Percentiles rank a stretch among this genome's conserved stretches.
Evolutionary conservation across 129 eudicot genomes (phyloP).

Genomic region (Centella asiatica): DNA sequence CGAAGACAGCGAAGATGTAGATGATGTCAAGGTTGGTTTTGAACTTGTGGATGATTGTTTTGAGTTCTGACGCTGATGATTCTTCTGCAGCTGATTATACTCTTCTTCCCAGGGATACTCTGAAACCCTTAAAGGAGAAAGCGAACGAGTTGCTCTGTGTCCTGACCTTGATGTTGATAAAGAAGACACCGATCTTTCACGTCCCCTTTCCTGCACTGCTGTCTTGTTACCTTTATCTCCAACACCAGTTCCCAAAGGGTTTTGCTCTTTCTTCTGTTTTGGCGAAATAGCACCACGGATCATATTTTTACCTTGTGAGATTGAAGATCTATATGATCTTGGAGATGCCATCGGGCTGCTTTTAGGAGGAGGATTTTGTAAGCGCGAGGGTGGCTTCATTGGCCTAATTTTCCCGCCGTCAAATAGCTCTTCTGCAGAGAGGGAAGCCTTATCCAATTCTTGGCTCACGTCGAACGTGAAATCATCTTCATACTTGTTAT

Average conservation of each 20-base stretch:
- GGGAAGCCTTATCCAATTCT: slow-evolving; percentile 24
- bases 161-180: slow-evolving; percentile 31
- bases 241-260: background rate
- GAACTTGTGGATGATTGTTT: slow-evolving; percentile 14
- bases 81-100: slow-evolving; percentile 6
- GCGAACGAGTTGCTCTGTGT: slow-evolving; percentile 59
- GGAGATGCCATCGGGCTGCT: slow-evolving; percentile 8
- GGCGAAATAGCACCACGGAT: slow-evolving; percentile 21
- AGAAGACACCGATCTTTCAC: slow-evolving; percentile 35
- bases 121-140: slow-evolving; percentile 52
- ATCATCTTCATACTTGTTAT: slow-evolving; percentile 18
- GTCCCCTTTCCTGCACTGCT: slow-evolving; percentile 32
- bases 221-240: background rate
- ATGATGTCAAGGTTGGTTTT: slow-evolving; percentile 17
- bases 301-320: slow-evolving; percentile 10
- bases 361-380: slow-evolving; percentile 3
- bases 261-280: slow-evolving; percentile 11
- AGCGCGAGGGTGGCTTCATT: slow-evolving; percentile 22
- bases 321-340: slow-evolving; percentile 4
- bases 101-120: slow-evolving; percentile 39
- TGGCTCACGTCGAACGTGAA: slow-evolving; percentile 51
- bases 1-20: slow-evolving; percentile 23
- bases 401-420: slow-evolving; percentile 45
- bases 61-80: background rate
- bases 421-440: slow-evolving; percentile 55